phyloP scores from a whole-genome alignment of 2,329 filamentous ascomycete species.

The Hymenoscyphus scutula region DNA sequence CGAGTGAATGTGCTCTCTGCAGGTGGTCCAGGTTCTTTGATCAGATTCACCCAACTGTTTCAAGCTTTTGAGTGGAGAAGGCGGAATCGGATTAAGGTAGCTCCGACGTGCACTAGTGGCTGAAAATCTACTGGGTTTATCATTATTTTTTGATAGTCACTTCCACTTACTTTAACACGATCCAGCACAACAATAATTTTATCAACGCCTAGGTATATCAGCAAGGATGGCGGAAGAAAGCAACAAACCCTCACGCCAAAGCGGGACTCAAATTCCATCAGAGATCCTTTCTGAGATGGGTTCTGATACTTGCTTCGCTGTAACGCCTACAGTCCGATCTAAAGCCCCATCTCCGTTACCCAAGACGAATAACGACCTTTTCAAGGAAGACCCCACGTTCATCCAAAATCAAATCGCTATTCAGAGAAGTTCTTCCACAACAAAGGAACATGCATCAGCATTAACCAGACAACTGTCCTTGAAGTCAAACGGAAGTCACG shows the following conservation, averaged over 20 bases:
- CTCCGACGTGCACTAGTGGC: background rate
- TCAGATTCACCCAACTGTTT: background rate
- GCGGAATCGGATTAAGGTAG: background rate
- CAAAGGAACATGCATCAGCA: constrained; percentile 24
- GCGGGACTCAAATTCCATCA: background rate
- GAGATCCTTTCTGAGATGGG: constrained; percentile 6
- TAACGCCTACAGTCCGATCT: constrained; percentile 16
- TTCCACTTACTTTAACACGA: background rate
- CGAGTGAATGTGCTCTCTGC: constrained; percentile 1
- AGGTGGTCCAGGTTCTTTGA: background rate
- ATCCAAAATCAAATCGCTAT: constrained; percentile 31
- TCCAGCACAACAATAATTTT: background rate
- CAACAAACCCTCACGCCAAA: background rate
- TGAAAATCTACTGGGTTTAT: background rate
- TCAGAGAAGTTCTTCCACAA: constrained; percentile 27
- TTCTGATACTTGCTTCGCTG: constrained; percentile 22
- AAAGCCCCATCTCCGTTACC: constrained; percentile 7
- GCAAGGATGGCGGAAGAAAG: background rate
- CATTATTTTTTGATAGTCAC: background rate
- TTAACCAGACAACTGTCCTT: constrained; percentile 27
- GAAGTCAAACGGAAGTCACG: constrained; percentile 25
- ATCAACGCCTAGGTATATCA: background rate
- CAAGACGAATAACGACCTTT: constrained; percentile 4
- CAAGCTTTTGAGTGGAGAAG: background rate
- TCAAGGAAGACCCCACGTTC: constrained; percentile 22